These are phyloP conservation scores for Clausena lansium DNA, from an alignment of 345 rosid species.

Conservation along the genomic window DNA sequence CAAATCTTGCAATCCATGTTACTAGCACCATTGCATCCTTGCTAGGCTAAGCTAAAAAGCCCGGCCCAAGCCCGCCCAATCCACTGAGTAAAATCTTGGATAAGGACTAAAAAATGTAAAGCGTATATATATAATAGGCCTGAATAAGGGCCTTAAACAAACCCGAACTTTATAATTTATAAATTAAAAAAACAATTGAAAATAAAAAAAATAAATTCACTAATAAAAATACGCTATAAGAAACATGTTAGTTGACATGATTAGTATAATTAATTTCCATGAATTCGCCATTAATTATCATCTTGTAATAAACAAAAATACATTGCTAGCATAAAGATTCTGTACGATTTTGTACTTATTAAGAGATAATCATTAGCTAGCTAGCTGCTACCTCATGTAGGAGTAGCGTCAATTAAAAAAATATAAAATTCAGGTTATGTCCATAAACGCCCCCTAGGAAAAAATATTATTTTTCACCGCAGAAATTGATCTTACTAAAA, in stretches of 20 bases:
- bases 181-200: too few relatives aligned
- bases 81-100: too few relatives aligned
- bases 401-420: not conserved
- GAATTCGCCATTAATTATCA: not conserved
- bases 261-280: not conserved
- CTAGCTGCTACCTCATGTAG: not conserved
- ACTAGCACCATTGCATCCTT: too few relatives aligned
- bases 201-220: too few relatives aligned
- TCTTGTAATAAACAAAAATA: not conserved
- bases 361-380: slow-evolving; percentile 15
- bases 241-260: not conserved
- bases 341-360: not conserved
- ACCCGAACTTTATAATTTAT: too few relatives aligned
- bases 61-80: too few relatives aligned
- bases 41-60: too few relatives aligned
- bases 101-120: too few relatives aligned
- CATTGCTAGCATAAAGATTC: slow-evolving; percentile 1
- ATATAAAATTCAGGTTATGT: not conserved
- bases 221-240: not conserved
- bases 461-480: not conserved
- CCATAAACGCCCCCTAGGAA: too few relatives aligned
- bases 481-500: not conserved
- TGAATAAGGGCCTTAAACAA: too few relatives aligned
- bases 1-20: too few relatives aligned
- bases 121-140: too few relatives aligned